Evolutionary conservation across 2,329 filamentous ascomycete species (phyloP).

Genomic region (Trichophyton equinum): DNA sequence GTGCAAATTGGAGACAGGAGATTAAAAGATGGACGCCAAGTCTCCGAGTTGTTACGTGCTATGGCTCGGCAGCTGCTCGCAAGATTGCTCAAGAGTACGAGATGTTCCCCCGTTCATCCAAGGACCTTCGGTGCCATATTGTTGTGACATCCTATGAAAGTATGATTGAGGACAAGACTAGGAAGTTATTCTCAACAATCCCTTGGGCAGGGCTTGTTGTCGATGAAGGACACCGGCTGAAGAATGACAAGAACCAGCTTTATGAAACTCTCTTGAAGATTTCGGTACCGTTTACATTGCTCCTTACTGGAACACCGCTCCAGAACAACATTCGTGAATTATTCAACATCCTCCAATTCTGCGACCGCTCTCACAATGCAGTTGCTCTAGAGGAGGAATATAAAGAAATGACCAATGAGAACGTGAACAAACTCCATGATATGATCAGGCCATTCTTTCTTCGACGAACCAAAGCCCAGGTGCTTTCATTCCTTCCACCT

Average conservation of each 20-base stretch:
- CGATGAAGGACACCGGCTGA: constrained; percentile 89
- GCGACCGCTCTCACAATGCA: constrained; percentile 62
- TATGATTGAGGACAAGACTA: constrained; percentile 59
- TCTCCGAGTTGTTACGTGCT: constrained; percentile 82
- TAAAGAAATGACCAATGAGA: constrained; percentile 66
- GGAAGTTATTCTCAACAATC: constrained; percentile 53
- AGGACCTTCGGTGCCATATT: constrained; percentile 70
- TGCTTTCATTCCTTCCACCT: constrained; percentile 79
- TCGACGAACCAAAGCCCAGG: constrained; percentile 75
- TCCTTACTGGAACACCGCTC: constrained; percentile 78
- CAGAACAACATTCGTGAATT: constrained; percentile 78
- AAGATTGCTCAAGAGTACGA: constrained; percentile 71
- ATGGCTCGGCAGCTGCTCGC: constrained; percentile 63
- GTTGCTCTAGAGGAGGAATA: constrained; percentile 63
- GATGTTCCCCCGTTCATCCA: constrained; percentile 54
- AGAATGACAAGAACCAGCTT: constrained; percentile 77
- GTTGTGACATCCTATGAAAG: constrained; percentile 94
- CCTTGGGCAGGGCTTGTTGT: constrained; percentile 82
- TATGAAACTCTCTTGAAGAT: constrained; percentile 63
- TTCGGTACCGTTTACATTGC: constrained; percentile 67
- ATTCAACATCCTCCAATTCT: constrained; percentile 92
- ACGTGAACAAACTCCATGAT: constrained; percentile 65
- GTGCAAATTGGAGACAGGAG: constrained; percentile 93
- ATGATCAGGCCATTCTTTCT: constrained; percentile 63
- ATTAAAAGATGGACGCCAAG: constrained; percentile 86